Evolutionary conservation across 345 rosid genomes (phyloP), one percentile per base, ranked within the genome.

Genomic region (Pistacia integerrima): DNA sequence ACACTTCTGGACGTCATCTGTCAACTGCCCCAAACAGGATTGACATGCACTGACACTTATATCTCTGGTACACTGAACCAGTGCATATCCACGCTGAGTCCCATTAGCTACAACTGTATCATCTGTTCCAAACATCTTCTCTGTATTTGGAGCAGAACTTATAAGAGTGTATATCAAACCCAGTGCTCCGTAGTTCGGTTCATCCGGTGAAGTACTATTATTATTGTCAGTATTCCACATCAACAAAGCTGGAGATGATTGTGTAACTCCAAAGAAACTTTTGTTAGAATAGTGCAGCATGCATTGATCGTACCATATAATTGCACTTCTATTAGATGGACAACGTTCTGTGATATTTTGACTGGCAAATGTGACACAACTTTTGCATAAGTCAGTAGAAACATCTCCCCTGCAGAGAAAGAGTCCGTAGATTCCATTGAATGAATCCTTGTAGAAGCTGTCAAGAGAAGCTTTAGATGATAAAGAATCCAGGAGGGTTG

Each of bases 1-100:
- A 46, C 75, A 72, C 3, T 11, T 3, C 5, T 8, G 5, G 9
- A 46, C 48, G 1, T 60, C 17, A 0, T 46, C 10, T 1, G 14
- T 25, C 55, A 60, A 25, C 28, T 14, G 2, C 0, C 28, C 28
- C 67, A 60, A 72, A 44, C 75, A 72, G 4, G 28, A 46, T 16
- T 2, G 57, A 38, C 58, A 72, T 25, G 67, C 44, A 16, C 22
- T 25, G 16, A 41, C 17, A 46, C 4, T 46, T 22, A 61, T 73
- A 61, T 46, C 76, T 48, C 76, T 73, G 5, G 85, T 80, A 70
- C 88, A 85, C 67, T 87, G 85, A 12, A 69, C 85, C 9, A 82
- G 76, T 10, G 74, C 76, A 46, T 73, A 81, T 17, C 67, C 67
- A 3, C 18, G 10, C 58, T 28, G 57, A 60, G 3, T 9, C 75